Evolutionary conservation across 306 rosid species (phyloP).

Genomic region (Dryas alaskensis): DNA sequence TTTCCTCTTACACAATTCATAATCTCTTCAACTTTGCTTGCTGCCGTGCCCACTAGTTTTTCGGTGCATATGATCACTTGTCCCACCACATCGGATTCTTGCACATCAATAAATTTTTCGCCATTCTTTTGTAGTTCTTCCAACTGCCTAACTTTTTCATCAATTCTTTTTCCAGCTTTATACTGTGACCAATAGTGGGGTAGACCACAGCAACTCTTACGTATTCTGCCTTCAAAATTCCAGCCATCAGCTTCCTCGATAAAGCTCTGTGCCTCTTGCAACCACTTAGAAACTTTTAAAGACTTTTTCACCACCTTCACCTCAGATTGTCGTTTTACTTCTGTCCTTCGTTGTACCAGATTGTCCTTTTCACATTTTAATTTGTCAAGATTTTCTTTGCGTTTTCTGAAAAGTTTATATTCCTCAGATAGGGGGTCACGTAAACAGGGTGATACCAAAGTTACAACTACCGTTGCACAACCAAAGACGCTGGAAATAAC

Average conservation of each 20-base stretch:
- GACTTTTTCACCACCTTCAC: neutral
- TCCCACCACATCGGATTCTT: neutral
- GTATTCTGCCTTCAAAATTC: neutral
- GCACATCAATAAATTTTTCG: neutral
- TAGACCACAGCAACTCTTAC: neutral
- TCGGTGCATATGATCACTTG: neutral
- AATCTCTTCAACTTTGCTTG: neutral
- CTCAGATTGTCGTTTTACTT: neutral
- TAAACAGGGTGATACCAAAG: neutral
- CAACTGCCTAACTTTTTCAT: neutral
- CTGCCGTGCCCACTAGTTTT: neutral
- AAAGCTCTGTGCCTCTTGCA: accelerated
- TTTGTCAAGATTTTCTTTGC: neutral
- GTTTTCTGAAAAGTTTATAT: neutral
- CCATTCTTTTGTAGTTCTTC: neutral
- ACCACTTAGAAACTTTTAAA: neutral
- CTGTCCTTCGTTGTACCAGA: neutral
- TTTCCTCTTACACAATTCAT: neutral
- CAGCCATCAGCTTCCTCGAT: neutral
- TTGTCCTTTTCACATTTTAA: neutral
- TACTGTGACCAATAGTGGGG: neutral
- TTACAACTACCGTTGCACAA: neutral
- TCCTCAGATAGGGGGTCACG: neutral
- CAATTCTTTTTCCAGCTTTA: neutral
- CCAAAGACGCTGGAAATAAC: neutral